Conservation (phyloP, 2,329 filamentous ascomycete genomes). For the Cladosporium velox region DNA sequence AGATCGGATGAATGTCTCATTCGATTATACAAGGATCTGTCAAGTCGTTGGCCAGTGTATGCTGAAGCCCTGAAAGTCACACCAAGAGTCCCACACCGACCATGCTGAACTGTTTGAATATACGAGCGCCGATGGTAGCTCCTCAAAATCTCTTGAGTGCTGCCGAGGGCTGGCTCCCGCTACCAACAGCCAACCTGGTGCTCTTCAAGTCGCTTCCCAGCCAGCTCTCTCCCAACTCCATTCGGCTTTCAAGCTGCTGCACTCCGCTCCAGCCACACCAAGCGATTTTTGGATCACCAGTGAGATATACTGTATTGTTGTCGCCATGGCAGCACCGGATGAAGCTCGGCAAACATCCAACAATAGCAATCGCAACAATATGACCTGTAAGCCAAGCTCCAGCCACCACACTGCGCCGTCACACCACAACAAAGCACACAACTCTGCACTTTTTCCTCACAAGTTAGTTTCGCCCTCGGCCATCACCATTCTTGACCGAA, state of each 20-base stretch:
- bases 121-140: background rate
- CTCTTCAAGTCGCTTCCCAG: background rate
- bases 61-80: background rate
- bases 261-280: background rate
- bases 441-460: background rate
- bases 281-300: background rate
- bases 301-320: conserved; percentile 2
- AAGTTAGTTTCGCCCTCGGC: background rate
- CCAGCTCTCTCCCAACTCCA: background rate
- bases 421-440: background rate
- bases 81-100: background rate
- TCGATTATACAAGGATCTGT: background rate
- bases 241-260: background rate
- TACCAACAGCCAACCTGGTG: background rate
- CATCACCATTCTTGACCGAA: background rate
- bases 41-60: background rate
- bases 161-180: background rate
- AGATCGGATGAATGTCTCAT: background rate
- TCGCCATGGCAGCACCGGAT: background rate
- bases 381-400: background rate
- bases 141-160: background rate
- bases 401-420: background rate
- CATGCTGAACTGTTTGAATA: background rate
- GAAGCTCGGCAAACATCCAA: background rate
- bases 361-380: conserved; percentile 2